Evolutionary conservation across 2,329 filamentous ascomycete genomes (phyloP).

Genomic region (Ustilaginoidea virens): DNA sequence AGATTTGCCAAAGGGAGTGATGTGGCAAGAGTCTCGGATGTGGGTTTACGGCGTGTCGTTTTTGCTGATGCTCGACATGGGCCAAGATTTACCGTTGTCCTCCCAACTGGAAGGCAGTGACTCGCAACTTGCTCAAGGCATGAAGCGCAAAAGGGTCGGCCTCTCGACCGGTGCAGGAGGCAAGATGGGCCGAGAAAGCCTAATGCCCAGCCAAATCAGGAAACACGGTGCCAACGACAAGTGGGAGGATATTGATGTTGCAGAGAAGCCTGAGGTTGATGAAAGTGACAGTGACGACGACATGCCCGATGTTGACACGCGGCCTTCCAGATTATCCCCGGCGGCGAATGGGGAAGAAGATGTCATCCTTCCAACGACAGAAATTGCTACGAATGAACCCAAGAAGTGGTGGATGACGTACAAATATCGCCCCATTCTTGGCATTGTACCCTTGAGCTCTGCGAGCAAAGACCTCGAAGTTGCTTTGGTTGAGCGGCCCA

Average conservation of each 20-base stretch:
- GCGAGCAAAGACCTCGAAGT: slow-evolving; percentile 49
- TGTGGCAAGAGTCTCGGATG: slow-evolving; percentile 67
- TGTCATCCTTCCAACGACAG: slow-evolving; percentile 4
- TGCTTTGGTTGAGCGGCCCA: slow-evolving; percentile 73
- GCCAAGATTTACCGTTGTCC: slow-evolving; percentile 43
- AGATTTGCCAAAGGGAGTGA: slow-evolving; percentile 66
- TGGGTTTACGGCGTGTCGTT: slow-evolving; percentile 84
- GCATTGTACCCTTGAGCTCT: slow-evolving; percentile 35
- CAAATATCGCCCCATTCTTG: slow-evolving; percentile 90
- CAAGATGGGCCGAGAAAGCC: slow-evolving; percentile 30
- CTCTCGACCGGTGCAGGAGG: slow-evolving; percentile 35
- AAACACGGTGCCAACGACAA: slow-evolving; percentile 25
- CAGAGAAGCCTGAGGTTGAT: slow-evolving; percentile 20
- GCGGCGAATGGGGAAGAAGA: slow-evolving; percentile 9
- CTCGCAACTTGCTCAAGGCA: slow-evolving; percentile 16
- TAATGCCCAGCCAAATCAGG: slow-evolving; percentile 28
- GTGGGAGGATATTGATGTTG: slow-evolving; percentile 22
- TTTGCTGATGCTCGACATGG: slow-evolving; percentile 84
- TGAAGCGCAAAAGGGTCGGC: slow-evolving; percentile 38
- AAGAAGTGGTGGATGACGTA: slow-evolving; percentile 62
- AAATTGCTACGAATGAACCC: slow-evolving; percentile 11
- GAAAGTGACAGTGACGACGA: slow-evolving; percentile 22
- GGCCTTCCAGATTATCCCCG: slow-evolving; percentile 19
- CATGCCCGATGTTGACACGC: slow-evolving; percentile 18
- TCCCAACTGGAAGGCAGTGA: slow-evolving; percentile 15